Evolutionary conservation across 2,329 filamentous ascomycete genomes (phyloP), one percentile per base, ranked within the genome.

Genomic region (Penicillium sp.): DNA sequence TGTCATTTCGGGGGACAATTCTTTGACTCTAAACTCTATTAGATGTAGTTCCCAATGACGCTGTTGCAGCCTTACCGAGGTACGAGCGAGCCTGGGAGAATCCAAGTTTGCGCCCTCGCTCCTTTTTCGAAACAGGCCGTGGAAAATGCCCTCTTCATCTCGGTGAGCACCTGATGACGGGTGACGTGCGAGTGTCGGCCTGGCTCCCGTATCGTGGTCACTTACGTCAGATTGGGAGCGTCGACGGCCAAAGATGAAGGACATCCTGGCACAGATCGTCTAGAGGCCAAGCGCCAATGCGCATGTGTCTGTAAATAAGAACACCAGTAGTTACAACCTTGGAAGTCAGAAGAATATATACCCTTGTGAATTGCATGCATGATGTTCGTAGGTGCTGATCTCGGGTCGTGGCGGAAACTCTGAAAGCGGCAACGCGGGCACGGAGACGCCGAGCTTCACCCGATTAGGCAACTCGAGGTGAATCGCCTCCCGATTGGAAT

Each of bases 181-280:
- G 43, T 47, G 55, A 33, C 52, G 50, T n/a, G 56, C 52, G 20
- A 46, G 37, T 49, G 8, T 27, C 32, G 9, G 46, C 9, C 3
- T 51, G 25, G 23, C 41, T 41, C 18, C 5, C 25, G 54, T 52
- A 18, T 50, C 28, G 24, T 57, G 49, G 15, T 43, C 38, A 31
- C 53, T 33, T 33, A 49, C 51, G 23, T 58, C 58, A 15, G 63
- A 58, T 23, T 59, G 37, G 24, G 63, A 61, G 46, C 63, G 64
- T 29, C 60, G 63, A 44, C 62, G 62, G 27, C 63, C 59, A 25
- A 66, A 59, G 35, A 63, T 53, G 42, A 59, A 63, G 28, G 57
- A 54, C 63, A 66, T 64, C 1, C 27, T 40, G 13, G 12, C 20
- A 25, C 38, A 8, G 23, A 15, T 9, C 10, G 23, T 15, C 23